Base-by-base conservation (phyloP, 169 alveolate genomes). In the Babesia bigemina region DNA sequence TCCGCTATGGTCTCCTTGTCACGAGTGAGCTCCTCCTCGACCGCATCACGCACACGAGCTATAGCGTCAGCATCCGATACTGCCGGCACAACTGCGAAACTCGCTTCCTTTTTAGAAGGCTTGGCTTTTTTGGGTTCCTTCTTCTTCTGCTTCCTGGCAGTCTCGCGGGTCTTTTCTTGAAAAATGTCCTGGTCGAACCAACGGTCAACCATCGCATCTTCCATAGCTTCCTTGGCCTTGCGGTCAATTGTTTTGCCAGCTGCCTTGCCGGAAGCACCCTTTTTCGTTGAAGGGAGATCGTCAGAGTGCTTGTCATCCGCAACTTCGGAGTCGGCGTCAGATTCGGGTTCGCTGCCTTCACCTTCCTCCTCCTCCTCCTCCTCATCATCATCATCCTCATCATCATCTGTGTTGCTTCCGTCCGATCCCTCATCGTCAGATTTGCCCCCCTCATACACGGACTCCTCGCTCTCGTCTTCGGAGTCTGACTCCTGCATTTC, bases 181-280 rank as follows among this genome's bases (percentile, higher is more conserved):
- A 90, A 78, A 48, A 86, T 84, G 48, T 86, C 88, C 70, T 90
- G 85, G 65, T 83, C 89, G 44, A 90, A 90, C 91, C 90, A 90
- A 47, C 91, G 66, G 33, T 85, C 91, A 19, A 79, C 58, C 71
- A 75, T 83, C 21, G 66, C 85, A 63, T 70, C 81, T 56, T 77
- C 86, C 29, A 58, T 39, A 26, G 85, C 63, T 16, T 22, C 59
- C 4, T 56, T 29, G 58, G 63, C 57, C 44, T 56, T 33, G 1
- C 42, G 24, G 2, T 33, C 39, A 33, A 6, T 4, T 33, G 6
- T 33, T 6, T 33, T 33, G 10, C 10, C 39, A 9, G 4, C 49
- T 12, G 33, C 19, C 28, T 75, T 24, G 14, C 24, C 29, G 49
- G 76, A 58, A 47, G 75, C 50, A 0, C 56, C 42, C 44, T 44